Evolutionary conservation across 2,329 filamentous ascomycete genomes (phyloP).

Genomic region (Tolypocladium sp.): DNA sequence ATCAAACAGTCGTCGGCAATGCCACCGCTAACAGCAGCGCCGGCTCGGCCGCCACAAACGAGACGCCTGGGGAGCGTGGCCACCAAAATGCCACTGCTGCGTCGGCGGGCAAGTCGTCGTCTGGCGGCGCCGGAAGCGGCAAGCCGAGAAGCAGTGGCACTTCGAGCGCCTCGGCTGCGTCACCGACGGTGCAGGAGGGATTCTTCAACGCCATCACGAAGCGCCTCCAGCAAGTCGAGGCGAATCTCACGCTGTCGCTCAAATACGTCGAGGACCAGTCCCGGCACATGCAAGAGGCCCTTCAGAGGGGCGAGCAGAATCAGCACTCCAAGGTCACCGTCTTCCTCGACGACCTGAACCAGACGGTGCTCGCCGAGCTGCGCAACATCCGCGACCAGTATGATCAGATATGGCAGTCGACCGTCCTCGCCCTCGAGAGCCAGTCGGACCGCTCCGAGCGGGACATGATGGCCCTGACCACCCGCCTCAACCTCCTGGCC

Average conservation of each 20-base stretch:
- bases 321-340: conserved; percentile 75
- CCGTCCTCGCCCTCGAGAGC: conserved; percentile 80
- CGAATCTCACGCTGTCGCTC: conserved; percentile 84
- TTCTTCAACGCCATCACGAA: conserved; percentile 98
- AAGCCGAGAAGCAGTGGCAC: conserved; percentile 21
- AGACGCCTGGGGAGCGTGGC: conserved; percentile 1
- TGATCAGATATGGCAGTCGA: conserved; percentile 94
- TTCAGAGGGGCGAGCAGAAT: conserved; percentile 76
- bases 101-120: conserved; percentile 1
- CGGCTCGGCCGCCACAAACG: background rate
- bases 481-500: conserved; percentile 78
- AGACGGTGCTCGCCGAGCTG: conserved; percentile 75
- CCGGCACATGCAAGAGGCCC: conserved; percentile 76
- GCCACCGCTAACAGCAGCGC: background rate
- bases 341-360: conserved; percentile 80
- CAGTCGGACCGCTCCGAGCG: conserved; percentile 77
- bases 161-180: conserved; percentile 19
- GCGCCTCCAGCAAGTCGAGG: conserved; percentile 80
- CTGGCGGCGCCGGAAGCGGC: conserved; percentile 7
- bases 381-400: conserved; percentile 74
- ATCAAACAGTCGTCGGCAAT: background rate
- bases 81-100: background rate
- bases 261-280: conserved; percentile 98
- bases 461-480: conserved; percentile 74
- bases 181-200: conserved; percentile 86